phyloP scores from a whole-genome alignment of 2,329 filamentous ascomycete species.

The Colletotrichum echinochloae region DNA sequence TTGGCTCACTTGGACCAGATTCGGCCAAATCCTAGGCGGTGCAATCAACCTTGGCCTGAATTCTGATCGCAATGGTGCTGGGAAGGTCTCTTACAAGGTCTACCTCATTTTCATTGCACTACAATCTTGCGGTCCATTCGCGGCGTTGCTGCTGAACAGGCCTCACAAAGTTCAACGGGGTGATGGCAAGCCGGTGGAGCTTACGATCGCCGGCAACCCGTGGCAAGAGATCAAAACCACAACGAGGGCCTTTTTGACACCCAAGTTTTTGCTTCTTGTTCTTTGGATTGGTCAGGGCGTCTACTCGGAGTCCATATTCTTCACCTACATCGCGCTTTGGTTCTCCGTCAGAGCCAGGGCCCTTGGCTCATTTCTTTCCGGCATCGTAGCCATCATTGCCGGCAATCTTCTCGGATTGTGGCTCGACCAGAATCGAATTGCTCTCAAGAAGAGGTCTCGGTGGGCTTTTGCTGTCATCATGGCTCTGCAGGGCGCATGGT shows the following conservation, averaged over 20 bases:
- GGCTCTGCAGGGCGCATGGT: constrained; percentile 73
- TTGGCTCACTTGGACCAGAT: constrained; percentile 71
- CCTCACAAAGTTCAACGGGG: constrained; percentile 58
- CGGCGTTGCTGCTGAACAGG: constrained; percentile 58
- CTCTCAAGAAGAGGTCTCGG: constrained; percentile 64
- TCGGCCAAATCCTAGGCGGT: constrained; percentile 64
- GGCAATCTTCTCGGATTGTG: constrained; percentile 73
- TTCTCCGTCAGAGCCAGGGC: constrained; percentile 63
- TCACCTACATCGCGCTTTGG: constrained; percentile 58
- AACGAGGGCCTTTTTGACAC: constrained; percentile 55
- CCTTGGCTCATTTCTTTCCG: constrained; percentile 58
- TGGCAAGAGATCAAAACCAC: constrained; percentile 69
- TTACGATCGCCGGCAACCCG: constrained; percentile 55
- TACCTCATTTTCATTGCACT: constrained; percentile 56
- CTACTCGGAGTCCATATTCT: constrained; percentile 57
- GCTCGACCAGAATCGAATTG: constrained; percentile 65
- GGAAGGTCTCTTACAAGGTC: constrained; percentile 60
- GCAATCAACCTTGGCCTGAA: constrained; percentile 64
- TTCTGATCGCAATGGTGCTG: constrained; percentile 54
- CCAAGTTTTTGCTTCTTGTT: constrained; percentile 60
- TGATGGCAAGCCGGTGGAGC: constrained; percentile 52
- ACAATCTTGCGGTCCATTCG: constrained; percentile 58
- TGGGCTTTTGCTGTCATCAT: constrained; percentile 64
- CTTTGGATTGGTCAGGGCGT: constrained; percentile 64
- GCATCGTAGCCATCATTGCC: constrained; percentile 69